Percentiles rank a stretch among this genome's conserved stretches.
Conservation (phyloP, 106 monocot genomes). For the Dendrobium nobile region DNA sequence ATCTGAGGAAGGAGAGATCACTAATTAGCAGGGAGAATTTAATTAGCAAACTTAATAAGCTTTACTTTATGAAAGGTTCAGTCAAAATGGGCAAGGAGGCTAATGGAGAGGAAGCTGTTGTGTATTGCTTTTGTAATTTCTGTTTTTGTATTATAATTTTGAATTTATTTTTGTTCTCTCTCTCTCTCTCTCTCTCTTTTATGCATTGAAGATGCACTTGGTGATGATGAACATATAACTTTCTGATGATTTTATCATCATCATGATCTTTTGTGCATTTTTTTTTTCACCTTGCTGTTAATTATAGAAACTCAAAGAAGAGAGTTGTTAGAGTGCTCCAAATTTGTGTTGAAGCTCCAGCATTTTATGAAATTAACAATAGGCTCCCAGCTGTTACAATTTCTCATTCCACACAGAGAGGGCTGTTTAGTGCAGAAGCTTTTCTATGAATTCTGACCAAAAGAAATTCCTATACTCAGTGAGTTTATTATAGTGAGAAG, state of each 20-base stretch:
- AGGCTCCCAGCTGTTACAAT: too few species aligned
- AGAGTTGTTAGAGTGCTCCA: too few species aligned
- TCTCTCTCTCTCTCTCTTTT: neutral
- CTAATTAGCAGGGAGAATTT: conserved; percentile 1
- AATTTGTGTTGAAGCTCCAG: too few species aligned
- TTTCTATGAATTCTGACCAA: too few species aligned
- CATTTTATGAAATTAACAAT: too few species aligned
- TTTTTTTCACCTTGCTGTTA: neutral
- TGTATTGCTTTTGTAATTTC: neutral
- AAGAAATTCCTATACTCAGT: too few species aligned
- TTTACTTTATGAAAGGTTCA: too few species aligned
- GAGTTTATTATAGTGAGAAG: too few species aligned
- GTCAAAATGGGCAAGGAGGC: neutral
- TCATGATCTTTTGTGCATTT: neutral
- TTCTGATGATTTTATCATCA: neutral
- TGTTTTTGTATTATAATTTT: neutral
- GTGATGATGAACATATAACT: neutral
- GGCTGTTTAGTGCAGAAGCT: too few species aligned
- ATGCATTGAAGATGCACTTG: too few species aligned
- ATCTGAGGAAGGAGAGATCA: conserved; percentile 14
- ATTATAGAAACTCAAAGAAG: too few species aligned
- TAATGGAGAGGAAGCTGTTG: neutral
- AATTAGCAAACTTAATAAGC: neutral
- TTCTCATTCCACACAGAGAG: too few species aligned
- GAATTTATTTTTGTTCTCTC: neutral